Evolutionary conservation across 2,329 filamentous ascomycete genomes (phyloP).

Genomic region (Fusarium udum): DNA sequence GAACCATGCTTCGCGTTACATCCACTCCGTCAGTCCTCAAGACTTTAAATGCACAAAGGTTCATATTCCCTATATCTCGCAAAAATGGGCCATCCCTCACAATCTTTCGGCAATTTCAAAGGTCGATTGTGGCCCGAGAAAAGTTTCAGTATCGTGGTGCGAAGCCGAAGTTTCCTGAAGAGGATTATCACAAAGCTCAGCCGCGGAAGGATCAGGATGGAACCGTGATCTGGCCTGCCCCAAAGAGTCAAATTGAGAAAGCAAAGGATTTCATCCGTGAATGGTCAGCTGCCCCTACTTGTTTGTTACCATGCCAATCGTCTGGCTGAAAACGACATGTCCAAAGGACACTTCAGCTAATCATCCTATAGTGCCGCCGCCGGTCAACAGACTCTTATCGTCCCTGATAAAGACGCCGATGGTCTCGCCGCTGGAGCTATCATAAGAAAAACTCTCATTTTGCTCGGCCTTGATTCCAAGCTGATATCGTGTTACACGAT

Average conservation of each 20-base stretch:
- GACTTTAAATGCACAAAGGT: fast-evolving
- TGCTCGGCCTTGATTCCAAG: slow-evolving; percentile 63
- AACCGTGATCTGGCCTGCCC: slow-evolving; percentile 69
- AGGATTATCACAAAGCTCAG: slow-evolving; percentile 24
- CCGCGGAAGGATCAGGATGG: slow-evolving; percentile 52
- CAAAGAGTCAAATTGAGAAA: slow-evolving; percentile 61
- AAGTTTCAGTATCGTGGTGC: background rate
- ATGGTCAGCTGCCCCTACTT: slow-evolving; percentile 55
- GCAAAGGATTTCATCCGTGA: slow-evolving; percentile 66
- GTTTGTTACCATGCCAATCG: background rate
- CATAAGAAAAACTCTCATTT: slow-evolving; percentile 65
- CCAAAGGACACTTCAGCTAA: slow-evolving; percentile 3
- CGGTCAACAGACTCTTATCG: slow-evolving; percentile 61
- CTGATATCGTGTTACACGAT: slow-evolving; percentile 68
- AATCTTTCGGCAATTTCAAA: background rate
- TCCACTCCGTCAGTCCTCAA: background rate
- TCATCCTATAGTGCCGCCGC: slow-evolving; percentile 1
- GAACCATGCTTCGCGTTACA: background rate
- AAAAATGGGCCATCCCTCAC: background rate
- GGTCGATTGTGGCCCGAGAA: background rate
- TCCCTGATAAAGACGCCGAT: slow-evolving; percentile 76
- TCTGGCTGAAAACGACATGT: background rate
- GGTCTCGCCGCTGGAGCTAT: slow-evolving; percentile 73
- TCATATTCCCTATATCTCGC: fast-evolving
- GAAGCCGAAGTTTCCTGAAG: background rate